These are phyloP conservation scores for Parachaetomium inaequale DNA, from an alignment of 495 filamentous ascomycete genomes.

Conservation along the genomic window DNA sequence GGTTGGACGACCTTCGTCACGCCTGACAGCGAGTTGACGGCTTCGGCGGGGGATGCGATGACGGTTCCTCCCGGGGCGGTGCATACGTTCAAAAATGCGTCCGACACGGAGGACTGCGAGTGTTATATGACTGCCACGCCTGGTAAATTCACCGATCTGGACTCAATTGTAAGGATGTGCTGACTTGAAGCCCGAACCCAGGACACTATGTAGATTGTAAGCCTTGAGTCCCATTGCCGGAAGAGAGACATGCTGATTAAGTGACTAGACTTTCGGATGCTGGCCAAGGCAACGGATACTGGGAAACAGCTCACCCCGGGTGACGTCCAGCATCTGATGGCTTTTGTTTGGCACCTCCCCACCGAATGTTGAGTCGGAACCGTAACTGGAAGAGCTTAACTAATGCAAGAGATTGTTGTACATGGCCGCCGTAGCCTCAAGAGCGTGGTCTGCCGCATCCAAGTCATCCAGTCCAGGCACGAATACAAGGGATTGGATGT, in stretches of 20 bases:
- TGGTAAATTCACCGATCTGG: conserved; percentile 2
- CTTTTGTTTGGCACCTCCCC: conserved; percentile 36
- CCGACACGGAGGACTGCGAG: conserved; percentile 47
- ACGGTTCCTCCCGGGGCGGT: conserved; percentile 49
- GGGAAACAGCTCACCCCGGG: conserved; percentile 22
- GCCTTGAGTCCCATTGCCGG: not conserved
- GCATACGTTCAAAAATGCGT: conserved; percentile 54
- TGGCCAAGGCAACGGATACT: conserved; percentile 26
- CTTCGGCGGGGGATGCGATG: conserved; percentile 49
- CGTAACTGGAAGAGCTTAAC: conserved; percentile 12
- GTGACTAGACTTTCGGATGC: conserved; percentile 33
- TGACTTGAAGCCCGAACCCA: not conserved
- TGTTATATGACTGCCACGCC: conserved; percentile 57
- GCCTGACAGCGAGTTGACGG: conserved; percentile 44
- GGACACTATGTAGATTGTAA: conserved; percentile 34
- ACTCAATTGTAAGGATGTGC: not conserved
- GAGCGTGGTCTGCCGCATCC: not conserved
- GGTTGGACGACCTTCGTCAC: conserved; percentile 33
- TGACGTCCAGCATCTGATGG: conserved; percentile 34
- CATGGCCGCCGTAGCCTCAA: not conserved
- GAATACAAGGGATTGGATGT: too few species aligned
- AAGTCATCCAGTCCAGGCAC: not conserved
- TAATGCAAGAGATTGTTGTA: too few species aligned
- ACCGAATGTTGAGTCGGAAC: conserved; percentile 32
- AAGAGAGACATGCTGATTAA: conserved; percentile 6